Evolutionary conservation across 2,329 filamentous ascomycete genomes (phyloP).

Genomic region (Aspergillus hortae): DNA sequence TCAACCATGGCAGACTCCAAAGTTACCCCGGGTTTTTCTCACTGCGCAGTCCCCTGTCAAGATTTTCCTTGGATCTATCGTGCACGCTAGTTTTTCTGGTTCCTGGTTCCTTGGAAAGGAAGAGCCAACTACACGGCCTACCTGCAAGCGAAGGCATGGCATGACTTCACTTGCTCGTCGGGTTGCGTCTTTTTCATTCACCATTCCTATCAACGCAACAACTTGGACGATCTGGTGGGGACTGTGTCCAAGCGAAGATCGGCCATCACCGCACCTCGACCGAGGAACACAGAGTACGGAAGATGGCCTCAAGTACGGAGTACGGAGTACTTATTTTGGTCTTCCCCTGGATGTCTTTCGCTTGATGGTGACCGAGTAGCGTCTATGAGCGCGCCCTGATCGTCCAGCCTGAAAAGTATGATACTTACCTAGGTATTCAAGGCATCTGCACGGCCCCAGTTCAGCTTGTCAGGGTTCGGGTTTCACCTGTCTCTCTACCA

Average conservation of each 20-base stretch:
- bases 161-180: not conserved
- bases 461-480: no score
- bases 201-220: constrained; percentile 7
- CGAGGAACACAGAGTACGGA: not conserved
- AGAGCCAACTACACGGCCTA: not conserved
- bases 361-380: no score
- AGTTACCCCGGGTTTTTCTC: constrained; percentile 3
- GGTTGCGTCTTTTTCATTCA: not conserved
- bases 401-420: no score
- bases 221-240: constrained; percentile 9
- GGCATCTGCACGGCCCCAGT: no score
- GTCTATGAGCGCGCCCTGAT: no score
- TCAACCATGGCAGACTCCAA: not conserved
- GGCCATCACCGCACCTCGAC: constrained; percentile 18
- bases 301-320: not conserved
- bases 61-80: not conserved
- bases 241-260: constrained; percentile 14
- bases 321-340: not conserved
- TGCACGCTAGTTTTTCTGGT: not conserved
- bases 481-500: no score
- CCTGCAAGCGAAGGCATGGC: not conserved
- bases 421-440: no score
- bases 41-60: not conserved
- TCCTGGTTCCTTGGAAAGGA: not conserved
- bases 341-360: not conserved